Percentiles rank a stretch among this genome's conserved stretches.
Conservation (phyloP, 192 early-diverging fungal genomes). For the Podila clonocystis region DNA sequence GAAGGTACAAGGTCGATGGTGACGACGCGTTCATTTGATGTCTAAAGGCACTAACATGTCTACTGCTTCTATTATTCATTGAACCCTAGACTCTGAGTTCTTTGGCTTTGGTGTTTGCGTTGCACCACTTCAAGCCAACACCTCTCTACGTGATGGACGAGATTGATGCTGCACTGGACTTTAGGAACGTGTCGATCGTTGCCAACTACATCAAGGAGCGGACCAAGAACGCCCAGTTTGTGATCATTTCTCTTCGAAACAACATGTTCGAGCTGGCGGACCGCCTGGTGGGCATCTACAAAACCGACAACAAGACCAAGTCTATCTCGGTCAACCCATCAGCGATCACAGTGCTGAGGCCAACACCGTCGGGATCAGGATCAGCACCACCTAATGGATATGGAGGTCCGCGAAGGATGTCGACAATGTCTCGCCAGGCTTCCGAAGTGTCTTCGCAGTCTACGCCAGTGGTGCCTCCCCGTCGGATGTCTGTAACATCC, state of each 20-base stretch:
- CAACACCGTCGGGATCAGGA: constrained; percentile 8
- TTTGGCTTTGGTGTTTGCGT: constrained; percentile 97
- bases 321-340: constrained; percentile 35
- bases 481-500: not conserved
- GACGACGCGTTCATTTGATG: not conserved
- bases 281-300: constrained; percentile 98
- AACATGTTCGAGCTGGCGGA: constrained; percentile 99
- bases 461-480: not conserved
- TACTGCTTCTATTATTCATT: not conserved
- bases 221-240: constrained; percentile 97
- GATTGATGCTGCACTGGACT: constrained; percentile 99
- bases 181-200: constrained; percentile 98
- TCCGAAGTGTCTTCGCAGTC: not conserved
- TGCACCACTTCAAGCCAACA: constrained; percentile 99
- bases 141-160: constrained; percentile 99
- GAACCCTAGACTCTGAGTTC: constrained; percentile 87
- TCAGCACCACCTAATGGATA: not conserved
- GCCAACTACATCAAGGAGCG: constrained; percentile 99
- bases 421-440: not conserved
- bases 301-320: constrained; percentile 80
- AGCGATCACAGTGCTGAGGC: constrained; percentile 30
- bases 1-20: constrained; percentile 71
- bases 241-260: constrained; percentile 98
- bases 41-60: not conserved
- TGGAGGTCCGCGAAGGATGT: not conserved